phyloP scores from a whole-genome alignment of 495 filamentous ascomycete species.

The Penicillium crystallinum region DNA sequence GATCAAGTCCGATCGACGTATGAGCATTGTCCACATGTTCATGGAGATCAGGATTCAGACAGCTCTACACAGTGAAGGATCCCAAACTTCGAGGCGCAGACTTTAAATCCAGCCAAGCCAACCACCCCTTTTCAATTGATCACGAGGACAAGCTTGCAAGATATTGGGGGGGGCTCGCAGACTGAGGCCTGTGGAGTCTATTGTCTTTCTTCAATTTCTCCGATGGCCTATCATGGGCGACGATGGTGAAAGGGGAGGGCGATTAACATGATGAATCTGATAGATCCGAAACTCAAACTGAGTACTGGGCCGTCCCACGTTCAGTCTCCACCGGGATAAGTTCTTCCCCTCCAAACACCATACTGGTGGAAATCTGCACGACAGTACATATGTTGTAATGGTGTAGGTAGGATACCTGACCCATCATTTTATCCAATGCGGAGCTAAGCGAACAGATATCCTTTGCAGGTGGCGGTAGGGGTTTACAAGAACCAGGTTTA shows the following conservation, averaged over 20 bases:
- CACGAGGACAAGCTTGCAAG: not conserved
- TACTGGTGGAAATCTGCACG: slow-evolving; percentile 14
- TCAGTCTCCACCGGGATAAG: slow-evolving; percentile 3
- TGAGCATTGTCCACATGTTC: not conserved
- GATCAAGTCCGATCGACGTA: slow-evolving; percentile 12
- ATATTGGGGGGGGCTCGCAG: too few relatives aligned
- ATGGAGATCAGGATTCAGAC: not conserved
- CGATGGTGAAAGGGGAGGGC: not conserved
- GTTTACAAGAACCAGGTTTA: not conserved
- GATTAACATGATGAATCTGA: slow-evolving; percentile 7
- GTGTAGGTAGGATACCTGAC: slow-evolving; percentile 10
- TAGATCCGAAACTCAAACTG: slow-evolving; percentile 8
- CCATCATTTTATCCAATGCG: slow-evolving; percentile 10
- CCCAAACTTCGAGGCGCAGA: not conserved
- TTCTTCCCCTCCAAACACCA: slow-evolving; percentile 7
- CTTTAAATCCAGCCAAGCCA: not conserved
- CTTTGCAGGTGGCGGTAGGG: not conserved
- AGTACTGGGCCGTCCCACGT: slow-evolving; percentile 2
- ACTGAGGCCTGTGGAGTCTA: not conserved
- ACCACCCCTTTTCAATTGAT: not conserved
- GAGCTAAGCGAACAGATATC: not conserved
- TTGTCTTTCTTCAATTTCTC: not conserved
- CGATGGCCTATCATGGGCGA: not conserved
- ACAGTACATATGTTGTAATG: not conserved
- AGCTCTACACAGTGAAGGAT: not conserved